These are phyloP conservation scores for Aquilaria sinensis DNA, from an alignment of 345 rosid species.

Conservation along the genomic window DNA sequence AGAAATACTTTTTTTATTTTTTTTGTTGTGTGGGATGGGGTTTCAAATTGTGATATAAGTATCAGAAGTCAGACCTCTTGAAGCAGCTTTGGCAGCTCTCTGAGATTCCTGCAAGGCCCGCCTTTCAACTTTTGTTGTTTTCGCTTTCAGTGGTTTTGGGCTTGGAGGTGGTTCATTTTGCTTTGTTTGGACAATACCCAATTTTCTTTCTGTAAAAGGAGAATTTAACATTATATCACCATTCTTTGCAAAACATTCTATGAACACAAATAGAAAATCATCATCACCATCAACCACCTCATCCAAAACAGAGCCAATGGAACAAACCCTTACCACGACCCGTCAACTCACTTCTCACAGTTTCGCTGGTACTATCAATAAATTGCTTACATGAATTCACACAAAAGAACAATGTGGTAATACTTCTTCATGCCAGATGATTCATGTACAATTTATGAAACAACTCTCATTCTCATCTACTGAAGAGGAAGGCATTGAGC, in stretches of 20 bases:
- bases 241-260: background rate
- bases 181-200: conserved; percentile 17
- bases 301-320: background rate
- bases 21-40: no score
- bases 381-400: no score
- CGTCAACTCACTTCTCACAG: background rate
- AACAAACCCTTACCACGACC: background rate
- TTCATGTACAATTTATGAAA: no score
- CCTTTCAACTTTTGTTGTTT: conserved; percentile 64
- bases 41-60: no score
- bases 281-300: background rate
- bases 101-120: conserved; percentile 70
- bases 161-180: conserved; percentile 30
- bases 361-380: no score
- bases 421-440: no score
- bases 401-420: no score
- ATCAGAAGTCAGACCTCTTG: conserved; percentile 31
- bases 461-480: no score
- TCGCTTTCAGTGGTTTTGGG: conserved; percentile 40
- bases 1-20: no score
- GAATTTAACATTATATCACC: background rate
- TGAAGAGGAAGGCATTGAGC: no score
- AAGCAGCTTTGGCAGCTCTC: conserved; percentile 53
- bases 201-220: conserved; percentile 35
- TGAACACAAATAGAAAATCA: background rate